phyloP scores from a whole-genome alignment of 2,329 filamentous ascomycete genomes.

The Shiraia sp. region DNA sequence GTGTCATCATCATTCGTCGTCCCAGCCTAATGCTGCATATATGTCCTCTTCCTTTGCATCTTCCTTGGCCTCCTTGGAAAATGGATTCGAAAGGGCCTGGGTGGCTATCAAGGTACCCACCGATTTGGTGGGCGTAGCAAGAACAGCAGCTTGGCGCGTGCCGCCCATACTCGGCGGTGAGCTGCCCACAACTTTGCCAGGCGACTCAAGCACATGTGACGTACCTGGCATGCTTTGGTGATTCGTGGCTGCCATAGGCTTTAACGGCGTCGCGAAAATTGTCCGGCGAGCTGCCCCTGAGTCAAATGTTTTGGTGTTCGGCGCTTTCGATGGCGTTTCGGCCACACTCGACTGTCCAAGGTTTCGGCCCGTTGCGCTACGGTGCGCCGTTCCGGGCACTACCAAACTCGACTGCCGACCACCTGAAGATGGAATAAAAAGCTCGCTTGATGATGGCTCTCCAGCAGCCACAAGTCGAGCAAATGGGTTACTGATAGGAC shows the following conservation, averaged over 20 bases:
- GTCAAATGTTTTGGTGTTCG: slow-evolving; percentile 33
- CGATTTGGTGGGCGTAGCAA: slow-evolving; percentile 25
- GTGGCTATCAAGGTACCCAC: neutral
- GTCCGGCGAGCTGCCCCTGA: slow-evolving; percentile 28
- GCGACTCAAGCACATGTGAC: slow-evolving; percentile 27
- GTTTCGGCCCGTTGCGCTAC: slow-evolving; percentile 33
- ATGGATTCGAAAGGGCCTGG: slow-evolving; percentile 5
- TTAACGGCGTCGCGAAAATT: slow-evolving; percentile 41
- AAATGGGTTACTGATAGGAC: slow-evolving; percentile 24
- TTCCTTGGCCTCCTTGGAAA: slow-evolving; percentile 12
- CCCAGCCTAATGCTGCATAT: slow-evolving; percentile 52
- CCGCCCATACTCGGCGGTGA: slow-evolving; percentile 11
- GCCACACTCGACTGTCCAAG: slow-evolving; percentile 37
- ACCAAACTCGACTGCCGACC: slow-evolving; percentile 31
- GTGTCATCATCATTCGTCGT: slow-evolving; percentile 45
- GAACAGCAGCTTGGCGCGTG: slow-evolving; percentile 12
- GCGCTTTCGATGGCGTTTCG: slow-evolving; percentile 50
- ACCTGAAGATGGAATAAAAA: slow-evolving; percentile 48
- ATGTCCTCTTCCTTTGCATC: slow-evolving; percentile 33
- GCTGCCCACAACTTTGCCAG: slow-evolving; percentile 21
- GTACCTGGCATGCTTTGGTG: slow-evolving; percentile 1
- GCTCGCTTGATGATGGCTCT: slow-evolving; percentile 30
- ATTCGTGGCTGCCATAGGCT: slow-evolving; percentile 13
- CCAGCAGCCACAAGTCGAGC: slow-evolving; percentile 16
- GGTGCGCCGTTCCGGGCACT: slow-evolving; percentile 32